phyloP scores from a whole-genome alignment of 2,329 filamentous ascomycete species.

The Talaromyces sp. region DNA sequence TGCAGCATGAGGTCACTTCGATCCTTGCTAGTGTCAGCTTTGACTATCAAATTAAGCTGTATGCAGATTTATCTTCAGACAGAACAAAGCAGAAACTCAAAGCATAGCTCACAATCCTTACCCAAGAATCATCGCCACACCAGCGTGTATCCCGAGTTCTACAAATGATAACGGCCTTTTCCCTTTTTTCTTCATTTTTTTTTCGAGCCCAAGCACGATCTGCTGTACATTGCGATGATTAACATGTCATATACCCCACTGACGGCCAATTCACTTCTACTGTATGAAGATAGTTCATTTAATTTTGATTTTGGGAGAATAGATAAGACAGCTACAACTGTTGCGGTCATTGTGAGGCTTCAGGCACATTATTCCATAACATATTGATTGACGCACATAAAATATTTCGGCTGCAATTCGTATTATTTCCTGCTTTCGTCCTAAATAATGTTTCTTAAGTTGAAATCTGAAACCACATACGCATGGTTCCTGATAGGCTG shows the following conservation, averaged over 20 bases:
- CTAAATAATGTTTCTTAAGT: not conserved
- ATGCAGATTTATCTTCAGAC: not conserved
- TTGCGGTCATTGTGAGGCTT: not conserved
- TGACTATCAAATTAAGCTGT: not conserved
- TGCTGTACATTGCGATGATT: not conserved
- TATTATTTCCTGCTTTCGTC: not conserved
- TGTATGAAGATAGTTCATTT: not conserved
- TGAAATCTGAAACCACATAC: not conserved
- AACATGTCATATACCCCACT: not conserved
- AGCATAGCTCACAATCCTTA: not conserved
- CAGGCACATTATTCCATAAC: not conserved
- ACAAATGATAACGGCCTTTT: not conserved
- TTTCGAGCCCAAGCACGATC: not conserved
- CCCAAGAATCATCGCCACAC: not conserved
- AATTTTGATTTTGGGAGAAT: not conserved
- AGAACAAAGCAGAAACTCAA: not conserved
- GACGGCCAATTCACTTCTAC: not conserved
- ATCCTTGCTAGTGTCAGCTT: not conserved
- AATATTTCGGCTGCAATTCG: not conserved
- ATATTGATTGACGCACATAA: not conserved
- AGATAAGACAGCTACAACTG: not conserved
- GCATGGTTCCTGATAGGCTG: slow-evolving; percentile 10
- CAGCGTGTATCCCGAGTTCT: not conserved
- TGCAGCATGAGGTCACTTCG: not conserved
- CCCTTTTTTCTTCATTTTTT: not conserved